A percentile compares a stretch with the other conserved stretches of the same genome.
phyloP scores from a whole-genome alignment of 139 green algal genomes.

The Pleodorina starrii region DNA sequence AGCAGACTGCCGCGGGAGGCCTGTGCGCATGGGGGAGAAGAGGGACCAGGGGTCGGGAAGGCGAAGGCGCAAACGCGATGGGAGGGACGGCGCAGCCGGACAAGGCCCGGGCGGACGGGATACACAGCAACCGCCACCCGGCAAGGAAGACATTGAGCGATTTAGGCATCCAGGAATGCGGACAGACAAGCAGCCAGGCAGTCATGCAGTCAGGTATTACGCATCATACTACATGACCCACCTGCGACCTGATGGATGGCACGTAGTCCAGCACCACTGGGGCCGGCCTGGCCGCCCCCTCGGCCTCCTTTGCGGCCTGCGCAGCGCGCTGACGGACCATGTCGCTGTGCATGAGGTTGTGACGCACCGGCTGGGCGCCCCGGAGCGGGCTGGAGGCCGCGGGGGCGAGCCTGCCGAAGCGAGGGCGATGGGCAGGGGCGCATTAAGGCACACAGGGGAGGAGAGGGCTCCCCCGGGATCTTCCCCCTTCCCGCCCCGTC shows the following conservation, averaged over 20 bases:
- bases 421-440: too few species aligned
- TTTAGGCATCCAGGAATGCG: too few species aligned
- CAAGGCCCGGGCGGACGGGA: too few species aligned
- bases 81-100: too few species aligned
- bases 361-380: background rate
- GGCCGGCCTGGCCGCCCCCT: background rate
- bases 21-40: too few species aligned
- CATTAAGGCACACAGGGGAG: background rate
- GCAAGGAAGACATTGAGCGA: too few species aligned
- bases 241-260: background rate
- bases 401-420: background rate
- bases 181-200: too few species aligned
- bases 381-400: background rate
- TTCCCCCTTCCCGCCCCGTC: background rate
- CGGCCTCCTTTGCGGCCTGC: background rate
- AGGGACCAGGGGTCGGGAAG: too few species aligned
- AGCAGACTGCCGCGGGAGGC: background rate
- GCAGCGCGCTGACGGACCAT: background rate
- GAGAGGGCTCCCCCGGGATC: background rate
- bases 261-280: constrained; percentile 10
- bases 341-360: constrained; percentile 1
- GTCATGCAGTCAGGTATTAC: too few species aligned
- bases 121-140: too few species aligned
- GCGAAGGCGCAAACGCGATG: too few species aligned
- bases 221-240: too few species aligned